Base-by-base conservation (phyloP, 768 basidiomycete species). In the Suillus hirtellus region DNA sequence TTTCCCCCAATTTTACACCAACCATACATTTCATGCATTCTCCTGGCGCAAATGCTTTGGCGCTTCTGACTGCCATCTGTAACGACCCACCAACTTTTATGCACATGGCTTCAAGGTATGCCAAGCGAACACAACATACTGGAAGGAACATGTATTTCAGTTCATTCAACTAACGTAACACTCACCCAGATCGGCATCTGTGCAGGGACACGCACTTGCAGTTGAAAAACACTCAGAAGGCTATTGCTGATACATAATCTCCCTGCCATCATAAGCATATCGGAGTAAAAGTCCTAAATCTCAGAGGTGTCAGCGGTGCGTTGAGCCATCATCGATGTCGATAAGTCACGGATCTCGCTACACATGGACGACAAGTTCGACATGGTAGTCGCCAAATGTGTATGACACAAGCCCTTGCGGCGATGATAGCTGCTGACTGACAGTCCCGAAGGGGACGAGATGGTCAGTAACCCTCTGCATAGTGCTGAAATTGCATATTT, bases 111-210 rank as follows among this genome's bases (percentile, higher is more conserved):
- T 42, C 24, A 42, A 42, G 56, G 24, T 11, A 34, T 40, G 15
- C 14, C 38, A 42, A 40, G 21, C 1, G 11, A 17, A 17, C 56
- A 12, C 6, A 42, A 58, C 56, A 27, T 42, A 58, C 56, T 58
- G 17, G 40, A 42, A 31, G 17, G 11, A 40, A 42, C 40, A 27
- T 58, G 19, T 40, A 11, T 19, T 27, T 42, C 55, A 56, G 24
- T 21, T 56, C 38, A 37, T 56, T 40, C 40, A 58, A 58, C 56
- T 11, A 42, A 27, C 40, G 34, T n/a, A 53, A 53, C 31, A 58
- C 56, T 58, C 56, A 42, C 56, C 24, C 37, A 56, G 24, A 56
- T 37, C 12, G 21, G 9, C 15, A 17, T 24, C 15, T 34, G 4
- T 34, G 21, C 38, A 40, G 21, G 21, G 21, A 37, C 15, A 40